These are phyloP conservation scores for Aspergillus glaucus DNA, from an alignment of 2,329 filamentous ascomycete species.

Conservation along the genomic window DNA sequence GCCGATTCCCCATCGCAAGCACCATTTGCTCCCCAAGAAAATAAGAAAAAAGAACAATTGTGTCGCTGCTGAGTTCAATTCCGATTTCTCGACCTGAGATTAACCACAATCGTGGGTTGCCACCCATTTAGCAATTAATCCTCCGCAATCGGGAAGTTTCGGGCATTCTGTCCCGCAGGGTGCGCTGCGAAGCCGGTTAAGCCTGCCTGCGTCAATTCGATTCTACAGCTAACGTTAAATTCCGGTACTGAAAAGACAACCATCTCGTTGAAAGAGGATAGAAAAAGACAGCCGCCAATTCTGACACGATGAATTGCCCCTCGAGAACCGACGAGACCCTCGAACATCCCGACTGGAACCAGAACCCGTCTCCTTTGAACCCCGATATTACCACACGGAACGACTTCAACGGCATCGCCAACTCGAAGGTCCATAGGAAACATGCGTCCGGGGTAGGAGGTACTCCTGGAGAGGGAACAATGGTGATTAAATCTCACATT, in stretches of 20 bases:
- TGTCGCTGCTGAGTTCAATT: too few relatives aligned
- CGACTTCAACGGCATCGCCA: conserved; percentile 57
- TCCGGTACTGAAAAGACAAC: too few relatives aligned
- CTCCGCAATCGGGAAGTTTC: conserved; percentile 17
- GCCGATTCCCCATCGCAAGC: too few relatives aligned
- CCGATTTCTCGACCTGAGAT: too few relatives aligned
- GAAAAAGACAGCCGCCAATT: not conserved
- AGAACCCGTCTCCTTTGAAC: conserved; percentile 53
- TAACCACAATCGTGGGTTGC: too few relatives aligned
- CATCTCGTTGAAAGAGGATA: too few relatives aligned
- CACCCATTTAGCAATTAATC: too few relatives aligned
- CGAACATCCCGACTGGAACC: conserved; percentile 52
- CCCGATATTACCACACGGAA: conserved; percentile 57
- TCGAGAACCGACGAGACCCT: conserved; percentile 54
- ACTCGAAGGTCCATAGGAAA: conserved; percentile 47
- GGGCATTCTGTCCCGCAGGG: conserved; percentile 11
- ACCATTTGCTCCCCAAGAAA: too few relatives aligned
- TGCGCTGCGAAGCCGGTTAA: conserved; percentile 1
- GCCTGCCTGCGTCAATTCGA: not conserved
- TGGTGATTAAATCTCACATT: conserved; percentile 15
- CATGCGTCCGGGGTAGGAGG: conserved; percentile 21
- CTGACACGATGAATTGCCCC: conserved; percentile 55
- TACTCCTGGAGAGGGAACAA: conserved; percentile 16
- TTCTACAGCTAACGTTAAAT: not conserved
- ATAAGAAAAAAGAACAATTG: too few relatives aligned